Base-by-base conservation (phyloP, 441 rosid genomes). In the Gossypium schwendimanii region DNA sequence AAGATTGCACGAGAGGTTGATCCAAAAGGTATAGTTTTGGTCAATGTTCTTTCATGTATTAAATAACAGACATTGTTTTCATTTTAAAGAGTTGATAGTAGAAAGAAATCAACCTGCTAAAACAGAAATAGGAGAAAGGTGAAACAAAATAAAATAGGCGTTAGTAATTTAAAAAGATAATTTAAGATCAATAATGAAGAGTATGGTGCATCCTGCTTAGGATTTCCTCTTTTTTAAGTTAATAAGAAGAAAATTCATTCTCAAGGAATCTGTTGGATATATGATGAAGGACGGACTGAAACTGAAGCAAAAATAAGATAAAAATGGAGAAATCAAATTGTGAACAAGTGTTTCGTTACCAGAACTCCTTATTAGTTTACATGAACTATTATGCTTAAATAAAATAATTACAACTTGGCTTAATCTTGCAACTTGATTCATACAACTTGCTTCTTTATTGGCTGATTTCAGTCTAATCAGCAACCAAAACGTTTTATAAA, bases 1-100 rank as follows among this genome's bases (percentile, higher is more conserved):
- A 91, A 86, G 83, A 91, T 93, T 70, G 87, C 94, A 66, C 94
- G 98, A 71, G 97, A 91, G 85, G 93, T 93, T 71, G 98, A 93
- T 76, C 97, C 96, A 53, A 91, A 79, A 87, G 98, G 97, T 89
- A 75, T 74, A 33, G 4, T 39, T 72, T 73, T 45, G 17, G n/a
- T 33, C 44, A 20, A 14, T 15, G 24, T 60, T 18, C 39, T 36
- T 59, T 21, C 18, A 65, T 60, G 6, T 4, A 26, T 17, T 50
- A 9, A 4, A 52, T 9, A 4, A 50, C 36, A 28, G 18, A 41
- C 20, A 45, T n/a, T 11, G 24, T 47, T 26, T 24, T 24, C 33
- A 0, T 4, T 14, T 49, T 20, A 24, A 14, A 49, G 15, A 65
- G 36, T 64, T 23, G 18, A 45, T 65, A 5, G 54, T 65, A 45